A percentile compares a stretch with the other conserved stretches of the same genome.
Conservation (phyloP, 129 eudicot genomes). For the Erigeron canadensis region DNA sequence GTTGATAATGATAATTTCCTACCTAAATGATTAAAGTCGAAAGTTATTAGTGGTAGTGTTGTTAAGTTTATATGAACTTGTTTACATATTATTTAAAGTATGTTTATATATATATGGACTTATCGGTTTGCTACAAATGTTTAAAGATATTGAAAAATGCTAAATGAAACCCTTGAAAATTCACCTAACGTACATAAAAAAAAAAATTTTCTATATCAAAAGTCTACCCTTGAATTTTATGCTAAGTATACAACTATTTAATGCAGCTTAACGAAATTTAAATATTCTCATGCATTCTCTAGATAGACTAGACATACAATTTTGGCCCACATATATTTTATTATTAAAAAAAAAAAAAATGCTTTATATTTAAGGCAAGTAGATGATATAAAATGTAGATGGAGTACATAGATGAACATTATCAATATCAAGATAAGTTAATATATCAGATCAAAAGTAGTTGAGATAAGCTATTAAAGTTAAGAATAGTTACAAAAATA, state of each 20-base stretch:
- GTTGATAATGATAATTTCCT: constrained; percentile 10
- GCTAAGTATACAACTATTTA: too few relatives aligned
- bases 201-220: too few relatives aligned
- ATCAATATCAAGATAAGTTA: too few relatives aligned
- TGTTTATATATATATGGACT: not conserved
- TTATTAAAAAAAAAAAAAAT: not conserved
- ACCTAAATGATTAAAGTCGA: not conserved
- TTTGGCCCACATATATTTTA: not conserved
- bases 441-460: too few relatives aligned
- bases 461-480: too few relatives aligned
- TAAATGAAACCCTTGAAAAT: too few relatives aligned
- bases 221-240: too few relatives aligned
- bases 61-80: not conserved
- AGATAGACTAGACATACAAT: not conserved
- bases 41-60: not conserved
- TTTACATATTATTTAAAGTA: not conserved
- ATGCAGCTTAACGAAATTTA: too few relatives aligned
- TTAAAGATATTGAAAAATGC: not conserved
- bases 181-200: too few relatives aligned
- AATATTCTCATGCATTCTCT: too few relatives aligned
- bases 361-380: not conserved
- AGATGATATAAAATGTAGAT: not conserved
- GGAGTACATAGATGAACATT: too few relatives aligned
- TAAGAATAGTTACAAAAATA: too few relatives aligned
- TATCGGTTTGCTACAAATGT: not conserved